phyloP scores from a whole-genome alignment of 2,329 filamentous ascomycete genomes.

The Alternaria triticimaculans region DNA sequence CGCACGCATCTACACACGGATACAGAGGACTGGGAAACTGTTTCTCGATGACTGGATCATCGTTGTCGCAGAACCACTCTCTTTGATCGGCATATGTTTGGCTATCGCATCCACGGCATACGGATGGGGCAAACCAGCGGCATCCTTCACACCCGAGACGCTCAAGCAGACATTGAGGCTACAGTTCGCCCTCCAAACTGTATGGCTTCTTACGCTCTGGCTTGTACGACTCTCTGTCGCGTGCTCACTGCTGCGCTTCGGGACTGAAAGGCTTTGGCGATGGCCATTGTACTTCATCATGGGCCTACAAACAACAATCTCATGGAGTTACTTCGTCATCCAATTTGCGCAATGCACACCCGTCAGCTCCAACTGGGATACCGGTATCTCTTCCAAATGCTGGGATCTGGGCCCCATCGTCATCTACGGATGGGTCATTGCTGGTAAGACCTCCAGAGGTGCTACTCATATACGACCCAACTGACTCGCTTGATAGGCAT shows the following conservation, averaged over 20 bases:
- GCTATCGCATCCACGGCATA: slow-evolving; percentile 21
- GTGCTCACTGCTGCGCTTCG: slow-evolving; percentile 32
- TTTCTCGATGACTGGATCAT: slow-evolving; percentile 38
- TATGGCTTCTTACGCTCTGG: slow-evolving; percentile 32
- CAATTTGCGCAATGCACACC: slow-evolving; percentile 37
- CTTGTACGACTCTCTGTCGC: slow-evolving; percentile 36
- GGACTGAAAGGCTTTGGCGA: slow-evolving; percentile 24
- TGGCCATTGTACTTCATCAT: slow-evolving; percentile 31
- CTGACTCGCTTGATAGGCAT: slow-evolving; percentile 15
- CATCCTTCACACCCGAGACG: slow-evolving; percentile 20
- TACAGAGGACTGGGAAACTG: slow-evolving; percentile 21
- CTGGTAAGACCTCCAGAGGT: slow-evolving; percentile 18
- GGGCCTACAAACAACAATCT: slow-evolving; percentile 28
- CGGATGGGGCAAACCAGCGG: slow-evolving; percentile 35
- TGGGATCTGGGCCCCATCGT: slow-evolving; percentile 29
- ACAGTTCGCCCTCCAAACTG: slow-evolving; percentile 34
- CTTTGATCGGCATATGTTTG: slow-evolving; percentile 20
- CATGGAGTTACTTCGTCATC: slow-evolving; percentile 31
- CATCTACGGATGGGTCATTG: slow-evolving; percentile 31
- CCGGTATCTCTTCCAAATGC: slow-evolving; percentile 27
- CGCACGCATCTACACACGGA: slow-evolving; percentile 29
- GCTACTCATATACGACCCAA: not conserved
- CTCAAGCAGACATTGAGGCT: slow-evolving; percentile 21
- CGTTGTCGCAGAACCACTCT: slow-evolving; percentile 29
- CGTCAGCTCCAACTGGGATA: slow-evolving; percentile 32